These are phyloP conservation scores for Prototheca cutis DNA, from an alignment of 163 green algal genomes.

Conservation along the genomic window DNA sequence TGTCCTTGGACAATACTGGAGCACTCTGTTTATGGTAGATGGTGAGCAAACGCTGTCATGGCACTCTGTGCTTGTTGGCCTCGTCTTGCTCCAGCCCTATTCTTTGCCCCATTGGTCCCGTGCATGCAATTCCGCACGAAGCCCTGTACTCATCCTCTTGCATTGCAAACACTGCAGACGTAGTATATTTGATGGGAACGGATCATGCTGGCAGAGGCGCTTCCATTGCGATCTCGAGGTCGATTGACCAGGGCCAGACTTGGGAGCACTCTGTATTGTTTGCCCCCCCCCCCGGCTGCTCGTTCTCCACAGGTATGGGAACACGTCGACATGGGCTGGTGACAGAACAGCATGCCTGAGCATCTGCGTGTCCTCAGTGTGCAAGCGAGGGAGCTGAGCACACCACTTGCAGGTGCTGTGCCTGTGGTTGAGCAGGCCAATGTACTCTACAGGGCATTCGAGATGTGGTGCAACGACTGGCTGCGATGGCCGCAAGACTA, in stretches of 20 bases:
- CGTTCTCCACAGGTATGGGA: conserved; percentile 11
- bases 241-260: conserved; percentile 2
- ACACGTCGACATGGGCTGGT: neutral
- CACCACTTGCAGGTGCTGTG: conserved; percentile 14
- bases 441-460: conserved; percentile 9
- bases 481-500: conserved; percentile 9
- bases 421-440: conserved; percentile 6
- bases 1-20: conserved; percentile 6
- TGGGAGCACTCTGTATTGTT: conserved; percentile 8
- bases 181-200: conserved; percentile 11
- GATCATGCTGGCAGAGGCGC: neutral
- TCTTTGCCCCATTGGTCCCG: neutral
- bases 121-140: too few relatives aligned
- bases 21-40: conserved; percentile 2
- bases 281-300: neutral
- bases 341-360: neutral
- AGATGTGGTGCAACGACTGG: conserved; percentile 9
- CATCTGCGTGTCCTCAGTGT: too few relatives aligned
- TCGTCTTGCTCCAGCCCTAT: neutral
- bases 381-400: too few relatives aligned
- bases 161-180: too few relatives aligned
- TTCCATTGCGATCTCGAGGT: conserved; percentile 5
- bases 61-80: too few relatives aligned
- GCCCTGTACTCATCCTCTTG: too few relatives aligned
- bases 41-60: too few relatives aligned